Percentiles rank a stretch among this genome's conserved stretches.
Conservation (phyloP, 2,329 filamentous ascomycete species). For the Phaeophleospora eucalypticola region DNA sequence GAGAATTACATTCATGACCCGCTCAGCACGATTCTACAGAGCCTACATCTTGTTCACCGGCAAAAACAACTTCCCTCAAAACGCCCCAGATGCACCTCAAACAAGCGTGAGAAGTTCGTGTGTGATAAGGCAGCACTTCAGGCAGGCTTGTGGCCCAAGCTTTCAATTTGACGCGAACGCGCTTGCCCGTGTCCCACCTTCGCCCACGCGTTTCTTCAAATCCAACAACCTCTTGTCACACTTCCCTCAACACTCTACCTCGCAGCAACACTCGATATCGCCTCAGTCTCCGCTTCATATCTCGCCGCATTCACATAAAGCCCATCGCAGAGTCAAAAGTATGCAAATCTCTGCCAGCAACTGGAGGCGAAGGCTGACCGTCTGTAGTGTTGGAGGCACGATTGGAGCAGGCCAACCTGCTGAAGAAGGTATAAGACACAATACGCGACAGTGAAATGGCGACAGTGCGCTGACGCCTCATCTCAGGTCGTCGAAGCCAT, state of each 20-base stretch:
- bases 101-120: too few species aligned
- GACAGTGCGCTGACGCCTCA: background rate
- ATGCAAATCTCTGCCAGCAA: background rate
- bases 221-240: background rate
- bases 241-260: background rate
- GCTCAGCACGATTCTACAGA: too few species aligned
- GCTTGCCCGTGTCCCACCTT: background rate
- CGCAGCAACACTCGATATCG: background rate
- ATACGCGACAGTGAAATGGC: background rate
- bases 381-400: conserved; percentile 86
- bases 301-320: background rate
- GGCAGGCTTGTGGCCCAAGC: background rate
- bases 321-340: conserved; percentile 13
- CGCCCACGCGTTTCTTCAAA: background rate
- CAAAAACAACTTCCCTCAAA: too few species aligned
- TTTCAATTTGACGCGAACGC: background rate
- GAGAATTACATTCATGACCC: too few species aligned
- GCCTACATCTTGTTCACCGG: too few species aligned
- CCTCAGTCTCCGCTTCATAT: background rate
- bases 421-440: conserved; percentile 75
- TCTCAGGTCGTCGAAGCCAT: conserved; percentile 90
- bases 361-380: conserved; percentile 13
- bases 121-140: background rate
- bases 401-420: conserved; percentile 84
- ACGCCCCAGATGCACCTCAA: too few species aligned